phyloP scores from a whole-genome alignment of 495 filamentous ascomycete genomes.

The Collariella sp. region DNA sequence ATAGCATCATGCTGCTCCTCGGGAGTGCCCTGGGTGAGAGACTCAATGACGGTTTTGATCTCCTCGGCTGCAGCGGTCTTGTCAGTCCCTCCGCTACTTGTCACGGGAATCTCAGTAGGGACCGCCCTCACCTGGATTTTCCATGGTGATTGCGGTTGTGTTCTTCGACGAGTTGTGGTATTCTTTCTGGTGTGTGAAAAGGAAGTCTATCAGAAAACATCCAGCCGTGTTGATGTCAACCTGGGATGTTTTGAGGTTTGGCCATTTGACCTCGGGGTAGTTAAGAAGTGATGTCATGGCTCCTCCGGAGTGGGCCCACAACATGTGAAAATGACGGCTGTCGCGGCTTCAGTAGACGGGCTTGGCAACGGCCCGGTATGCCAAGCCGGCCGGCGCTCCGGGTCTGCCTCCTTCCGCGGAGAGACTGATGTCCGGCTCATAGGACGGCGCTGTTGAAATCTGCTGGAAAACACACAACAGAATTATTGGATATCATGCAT shows the following conservation, averaged over 20 bases:
- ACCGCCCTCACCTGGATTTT: conserved; percentile 21
- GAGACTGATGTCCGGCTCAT: not conserved
- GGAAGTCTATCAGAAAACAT: too few relatives aligned
- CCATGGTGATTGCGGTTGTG: conserved; percentile 11
- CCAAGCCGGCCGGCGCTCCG: not conserved
- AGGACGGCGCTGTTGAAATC: too few relatives aligned
- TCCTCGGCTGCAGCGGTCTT: conserved; percentile 25
- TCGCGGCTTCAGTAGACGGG: too few relatives aligned
- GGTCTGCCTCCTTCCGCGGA: too few relatives aligned
- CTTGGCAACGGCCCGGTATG: not conserved
- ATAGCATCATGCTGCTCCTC: conserved; percentile 53
- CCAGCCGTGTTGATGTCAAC: too few relatives aligned
- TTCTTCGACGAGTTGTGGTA: not conserved
- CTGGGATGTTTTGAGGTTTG: conserved; percentile 12
- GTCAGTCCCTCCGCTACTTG: conserved; percentile 12
- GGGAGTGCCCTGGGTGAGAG: conserved; percentile 57
- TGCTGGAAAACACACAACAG: too few relatives aligned
- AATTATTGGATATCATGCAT: too few relatives aligned
- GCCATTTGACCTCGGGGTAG: not conserved
- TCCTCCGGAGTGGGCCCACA: not conserved
- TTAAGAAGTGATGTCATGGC: conserved; percentile 14
- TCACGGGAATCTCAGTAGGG: conserved; percentile 11
- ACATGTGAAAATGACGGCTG: not conserved
- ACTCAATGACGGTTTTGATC: conserved; percentile 54
- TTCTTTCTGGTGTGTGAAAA: too few relatives aligned